Conservation (phyloP, 2,329 filamentous ascomycete species). For the Cladobotryum mycophilum region DNA sequence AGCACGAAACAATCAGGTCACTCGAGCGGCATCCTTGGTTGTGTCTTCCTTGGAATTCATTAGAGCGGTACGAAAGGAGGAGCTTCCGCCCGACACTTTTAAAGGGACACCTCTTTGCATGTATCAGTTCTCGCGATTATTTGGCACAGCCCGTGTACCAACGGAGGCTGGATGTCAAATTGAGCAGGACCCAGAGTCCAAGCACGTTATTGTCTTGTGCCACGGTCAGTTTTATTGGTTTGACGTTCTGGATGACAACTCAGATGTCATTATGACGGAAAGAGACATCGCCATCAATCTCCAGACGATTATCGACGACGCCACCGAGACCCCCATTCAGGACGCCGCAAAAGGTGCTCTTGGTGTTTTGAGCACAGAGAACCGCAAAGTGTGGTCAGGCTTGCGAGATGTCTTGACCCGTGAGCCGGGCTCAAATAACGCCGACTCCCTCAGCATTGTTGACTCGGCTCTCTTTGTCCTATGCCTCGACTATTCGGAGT, state of each 20-base stretch:
- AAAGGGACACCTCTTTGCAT: constrained; percentile 85
- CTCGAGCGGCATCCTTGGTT: constrained; percentile 83
- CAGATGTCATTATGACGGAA: constrained; percentile 94
- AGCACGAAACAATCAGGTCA: constrained; percentile 93
- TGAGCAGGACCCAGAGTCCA: constrained; percentile 86
- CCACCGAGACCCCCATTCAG: constrained; percentile 80
- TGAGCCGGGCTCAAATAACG: constrained; percentile 86
- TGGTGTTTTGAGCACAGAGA: constrained; percentile 91
- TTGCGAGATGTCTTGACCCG: constrained; percentile 80
- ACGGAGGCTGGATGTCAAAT: constrained; percentile 95
- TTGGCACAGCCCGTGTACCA: constrained; percentile 89
- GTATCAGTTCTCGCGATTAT: constrained; percentile 95
- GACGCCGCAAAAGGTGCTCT: constrained; percentile 93
- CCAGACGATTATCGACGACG: constrained; percentile 87
- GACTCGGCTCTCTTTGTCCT: constrained; percentile 90
- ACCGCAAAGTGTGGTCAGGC: constrained; percentile 92
- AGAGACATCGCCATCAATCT: constrained; percentile 88
- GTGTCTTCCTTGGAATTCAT: constrained; percentile 89
- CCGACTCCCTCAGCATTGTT: constrained; percentile 90
- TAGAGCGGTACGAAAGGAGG: constrained; percentile 84
- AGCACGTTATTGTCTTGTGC: constrained; percentile 88
- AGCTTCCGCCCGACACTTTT: constrained; percentile 81
- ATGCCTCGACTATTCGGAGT: constrained; percentile 89
- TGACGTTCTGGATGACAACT: constrained; percentile 89
- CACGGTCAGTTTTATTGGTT: constrained; percentile 99